Conservation (phyloP, 768 basidiomycete species). For the Calocera viscosa region DNA sequence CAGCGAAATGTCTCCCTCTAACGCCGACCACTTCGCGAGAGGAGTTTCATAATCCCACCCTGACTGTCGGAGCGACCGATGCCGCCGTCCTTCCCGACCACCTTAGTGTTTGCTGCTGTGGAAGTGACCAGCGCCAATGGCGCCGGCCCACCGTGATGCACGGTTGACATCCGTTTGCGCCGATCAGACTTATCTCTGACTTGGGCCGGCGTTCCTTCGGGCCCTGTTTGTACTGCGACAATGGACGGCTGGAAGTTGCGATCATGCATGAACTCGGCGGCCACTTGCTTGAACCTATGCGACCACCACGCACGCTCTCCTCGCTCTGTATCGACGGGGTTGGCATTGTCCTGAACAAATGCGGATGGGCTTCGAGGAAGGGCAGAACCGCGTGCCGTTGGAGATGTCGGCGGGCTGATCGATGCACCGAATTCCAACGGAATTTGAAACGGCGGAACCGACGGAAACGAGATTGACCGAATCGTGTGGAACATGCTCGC, state of each 20-base stretch:
- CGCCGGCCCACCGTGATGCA: not conserved
- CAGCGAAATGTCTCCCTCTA: not conserved
- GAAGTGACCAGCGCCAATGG: not conserved
- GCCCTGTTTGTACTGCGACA: not conserved
- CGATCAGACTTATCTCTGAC: not conserved
- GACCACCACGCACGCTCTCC: conserved; percentile 70
- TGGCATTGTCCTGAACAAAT: conserved; percentile 42
- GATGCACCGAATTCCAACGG: conserved; percentile 16
- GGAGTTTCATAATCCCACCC: not conserved
- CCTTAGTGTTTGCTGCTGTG: not conserved
- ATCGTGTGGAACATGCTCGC: conserved; percentile 41
- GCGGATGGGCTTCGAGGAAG: conserved; percentile 45
- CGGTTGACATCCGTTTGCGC: not conserved
- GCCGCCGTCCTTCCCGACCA: not conserved
- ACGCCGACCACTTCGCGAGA: not conserved
- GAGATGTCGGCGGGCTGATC: conserved; percentile 16
- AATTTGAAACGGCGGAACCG: conserved; percentile 21
- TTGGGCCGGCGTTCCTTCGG: not conserved
- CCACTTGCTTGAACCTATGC: conserved; percentile 48
- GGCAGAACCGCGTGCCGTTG: conserved; percentile 30
- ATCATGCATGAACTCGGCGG: conserved; percentile 16
- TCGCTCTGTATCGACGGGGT: conserved; percentile 37
- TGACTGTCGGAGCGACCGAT: not conserved
- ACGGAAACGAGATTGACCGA: conserved; percentile 33
- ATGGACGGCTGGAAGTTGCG: not conserved